Evolutionary conservation across 2,329 filamentous ascomycete species (phyloP).

Genomic region (Calonectria henricotiae): DNA sequence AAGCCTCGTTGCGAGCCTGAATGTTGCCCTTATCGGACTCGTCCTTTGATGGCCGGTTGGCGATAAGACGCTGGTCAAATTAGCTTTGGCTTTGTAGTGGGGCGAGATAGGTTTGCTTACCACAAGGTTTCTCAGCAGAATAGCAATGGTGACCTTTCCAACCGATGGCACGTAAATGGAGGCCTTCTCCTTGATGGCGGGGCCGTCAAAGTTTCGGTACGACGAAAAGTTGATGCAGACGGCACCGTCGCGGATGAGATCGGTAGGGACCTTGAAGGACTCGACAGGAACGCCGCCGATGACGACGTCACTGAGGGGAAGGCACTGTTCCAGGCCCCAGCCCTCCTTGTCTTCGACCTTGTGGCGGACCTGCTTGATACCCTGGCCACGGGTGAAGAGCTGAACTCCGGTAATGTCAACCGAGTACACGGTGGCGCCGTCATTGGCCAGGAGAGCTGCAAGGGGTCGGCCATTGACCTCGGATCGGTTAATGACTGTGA

Average conservation of each 20-base stretch:
- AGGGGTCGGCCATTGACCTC: constrained; percentile 96
- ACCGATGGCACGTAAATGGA: constrained; percentile 98
- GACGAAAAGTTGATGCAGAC: constrained; percentile 99
- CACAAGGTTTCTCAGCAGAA: constrained; percentile 89
- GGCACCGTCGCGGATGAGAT: constrained; percentile 88
- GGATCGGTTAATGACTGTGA: constrained; percentile 96
- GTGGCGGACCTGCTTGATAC: constrained; percentile 88
- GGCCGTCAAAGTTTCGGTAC: constrained; percentile 90
- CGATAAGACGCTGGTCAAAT: constrained; percentile 66
- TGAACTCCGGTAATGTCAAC: constrained; percentile 95
- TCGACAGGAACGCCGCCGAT: constrained; percentile 94
- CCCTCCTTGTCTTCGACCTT: constrained; percentile 88
- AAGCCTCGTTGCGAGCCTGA: constrained; percentile 63
- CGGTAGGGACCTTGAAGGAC: constrained; percentile 89
- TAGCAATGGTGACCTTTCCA: constrained; percentile 96
- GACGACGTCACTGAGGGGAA: constrained; percentile 92
- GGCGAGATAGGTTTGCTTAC: constrained; percentile 68
- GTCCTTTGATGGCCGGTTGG: constrained; percentile 64
- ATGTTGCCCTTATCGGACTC: constrained; percentile 56
- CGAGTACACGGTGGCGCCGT: constrained; percentile 95
- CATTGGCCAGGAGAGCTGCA: constrained; percentile 94
- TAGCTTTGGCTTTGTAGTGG: constrained; percentile 43
- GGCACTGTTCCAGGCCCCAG: constrained; percentile 84
- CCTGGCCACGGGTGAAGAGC: constrained; percentile 90
- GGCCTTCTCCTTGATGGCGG: constrained; percentile 93